Evolutionary conservation across 2,329 filamentous ascomycete genomes (phyloP), one percentile per base, ranked within the genome.

Genomic region (Fusarium lyarnte): DNA sequence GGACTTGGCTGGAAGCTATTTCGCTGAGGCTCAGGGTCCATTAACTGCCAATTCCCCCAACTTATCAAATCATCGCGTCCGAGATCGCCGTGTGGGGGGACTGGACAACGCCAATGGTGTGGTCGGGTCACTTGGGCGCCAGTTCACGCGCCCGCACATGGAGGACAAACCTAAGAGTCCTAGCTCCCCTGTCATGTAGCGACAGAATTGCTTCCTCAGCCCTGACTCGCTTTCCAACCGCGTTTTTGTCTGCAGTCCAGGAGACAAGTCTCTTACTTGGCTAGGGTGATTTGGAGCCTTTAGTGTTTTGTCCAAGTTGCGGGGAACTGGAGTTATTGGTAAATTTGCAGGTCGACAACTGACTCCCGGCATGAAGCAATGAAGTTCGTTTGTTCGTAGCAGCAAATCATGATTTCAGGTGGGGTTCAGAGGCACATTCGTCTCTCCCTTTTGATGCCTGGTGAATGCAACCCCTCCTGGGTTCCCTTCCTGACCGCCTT

Each of bases 401-500:
- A 63, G 35, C 19, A 58, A 59, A 54, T 42, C 47, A 57, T 58
- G 31, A 63, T 62, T 46, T 41, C 23, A 47, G 41, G 66, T 59
- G 53, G 70, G 57, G 47, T 70, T 53, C 31, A 45, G 41, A 55
- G 65, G 69, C 51, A 66, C 69, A 57, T 59, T 53, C 51, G 23
- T 58, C 62, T 54, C 42, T 46, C 54, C 59, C 58, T 62, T 65
- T 58, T 21, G 31, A 54, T 54, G 59, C 58, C 66, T 65, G 46
- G 52, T 63, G 72, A 66, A 76, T 76, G 74, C 69, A 76, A 74
- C 74, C 66, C 69, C 66, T 70, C 60, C 66, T 52, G 31, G 47
- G 57, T 55, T 63, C 31, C 58, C 55, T 52, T 62, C 72, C 68
- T 76, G 74, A 76, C 74, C 74, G 74, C 74, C 74, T 76, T 62